Base-by-base conservation (phyloP, 352 stramenopile species). In the Globisporangium recalcitrans region DNA sequence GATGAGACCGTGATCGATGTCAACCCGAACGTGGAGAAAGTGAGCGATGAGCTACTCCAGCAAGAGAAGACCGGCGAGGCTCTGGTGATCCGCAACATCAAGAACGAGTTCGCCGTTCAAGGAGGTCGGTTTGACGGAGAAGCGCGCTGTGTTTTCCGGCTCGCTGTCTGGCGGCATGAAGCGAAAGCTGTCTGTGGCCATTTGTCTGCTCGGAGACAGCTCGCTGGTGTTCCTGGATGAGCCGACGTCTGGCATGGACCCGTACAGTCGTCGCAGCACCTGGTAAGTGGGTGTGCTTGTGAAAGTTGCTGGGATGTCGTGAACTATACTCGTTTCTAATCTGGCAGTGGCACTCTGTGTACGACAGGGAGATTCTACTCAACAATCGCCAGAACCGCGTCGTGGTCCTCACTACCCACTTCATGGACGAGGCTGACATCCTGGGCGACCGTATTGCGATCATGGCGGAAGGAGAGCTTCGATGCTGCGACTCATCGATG, bases 211-310 rank as follows among this genome's bases (percentile, higher is more conserved):
- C 31, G 93, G 78, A 58, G 63, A 94, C 63, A 93, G 75, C 93
- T 77, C 71, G 52, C 42, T 96, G 24, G 79, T 94, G 38, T 89
- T 96, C 38, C 69, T 97, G 48, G 88, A 98, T 52, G 90, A 98
- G 49, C 95, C 95, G 4, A 98, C 94, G 11, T 86, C 66, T 58
- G 95, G 96, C 13, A 98, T 99, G 92, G 97, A 99, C 60, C 94
- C 96, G 19, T 98, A 97, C 73, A 88, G 68, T 49, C 79, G 96
- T 31, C 79, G 95, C 38, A 96, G 97, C 62, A 80, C 97, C 69
- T 97, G 90, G 14, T 78, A 36, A 36, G 31, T 36, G 2, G 2
- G 11, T 9, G 31, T 36, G 31, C 31, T 36, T 36, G 31, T 9
- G 11, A 36, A 9, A 36, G n/a, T n/a, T n/a, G 31, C 31, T 36